These are phyloP conservation scores for Beta corolliflora DNA, from an alignment of 179 eudicot species.

Conservation along the genomic window DNA sequence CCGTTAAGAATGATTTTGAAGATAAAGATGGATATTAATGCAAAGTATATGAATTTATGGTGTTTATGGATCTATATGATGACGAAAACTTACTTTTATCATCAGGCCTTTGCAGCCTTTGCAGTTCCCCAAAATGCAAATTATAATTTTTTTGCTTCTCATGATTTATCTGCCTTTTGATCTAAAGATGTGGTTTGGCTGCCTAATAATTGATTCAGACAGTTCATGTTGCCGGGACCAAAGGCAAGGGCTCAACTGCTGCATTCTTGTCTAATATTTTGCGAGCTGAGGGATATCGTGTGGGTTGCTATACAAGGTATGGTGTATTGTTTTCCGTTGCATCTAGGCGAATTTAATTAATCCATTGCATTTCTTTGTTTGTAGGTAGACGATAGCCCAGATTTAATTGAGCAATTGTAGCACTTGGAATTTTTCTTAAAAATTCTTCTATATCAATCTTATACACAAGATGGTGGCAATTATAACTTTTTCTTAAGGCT, in stretches of 20 bases:
- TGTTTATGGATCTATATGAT: neutral
- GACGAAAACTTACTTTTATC: neutral
- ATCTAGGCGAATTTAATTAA: neutral
- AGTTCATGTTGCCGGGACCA: slow-evolving; percentile 96
- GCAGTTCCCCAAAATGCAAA: neutral
- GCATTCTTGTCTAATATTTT: slow-evolving; percentile 83
- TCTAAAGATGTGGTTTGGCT: neutral
- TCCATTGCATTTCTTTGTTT: neutral
- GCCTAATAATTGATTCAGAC: slow-evolving; percentile 38
- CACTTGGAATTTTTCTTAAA: neutral
- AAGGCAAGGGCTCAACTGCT: slow-evolving; percentile 99
- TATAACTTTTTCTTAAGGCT: neutral
- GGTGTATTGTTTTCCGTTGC: neutral
- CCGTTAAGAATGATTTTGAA: neutral
- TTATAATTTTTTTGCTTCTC: neutral
- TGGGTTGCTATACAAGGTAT: slow-evolving; percentile 91
- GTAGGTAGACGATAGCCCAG: neutral
- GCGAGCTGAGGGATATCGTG: slow-evolving; percentile 87
- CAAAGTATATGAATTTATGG: too few relatives aligned
- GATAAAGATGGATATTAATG: too few relatives aligned
- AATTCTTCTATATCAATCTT: neutral
- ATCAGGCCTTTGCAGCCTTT: neutral
- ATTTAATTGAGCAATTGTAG: neutral
- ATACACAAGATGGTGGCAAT: neutral
- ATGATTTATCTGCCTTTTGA: neutral